phyloP scores from a whole-genome alignment of 148 eudicot species.

The Rhododendron mucronatum region DNA sequence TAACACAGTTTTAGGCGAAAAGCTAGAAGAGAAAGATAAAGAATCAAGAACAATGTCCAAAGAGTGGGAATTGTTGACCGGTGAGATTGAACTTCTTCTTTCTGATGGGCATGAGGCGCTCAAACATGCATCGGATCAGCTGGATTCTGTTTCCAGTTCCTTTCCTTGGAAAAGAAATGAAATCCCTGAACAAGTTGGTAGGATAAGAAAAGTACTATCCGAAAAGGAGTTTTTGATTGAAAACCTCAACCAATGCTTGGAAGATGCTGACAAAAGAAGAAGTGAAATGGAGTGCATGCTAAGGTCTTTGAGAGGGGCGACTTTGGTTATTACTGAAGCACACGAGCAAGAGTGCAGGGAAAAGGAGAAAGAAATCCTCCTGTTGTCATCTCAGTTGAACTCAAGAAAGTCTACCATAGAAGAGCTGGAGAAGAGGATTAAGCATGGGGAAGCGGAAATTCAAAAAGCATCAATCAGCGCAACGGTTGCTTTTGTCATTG shows the following conservation, averaged over 20 bases:
- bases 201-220: slow-evolving; percentile 44
- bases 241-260: slow-evolving; percentile 55
- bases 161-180: slow-evolving; percentile 28
- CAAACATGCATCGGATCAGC: slow-evolving; percentile 50
- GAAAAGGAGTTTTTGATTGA: slow-evolving; percentile 61
- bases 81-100: slow-evolving; percentile 64
- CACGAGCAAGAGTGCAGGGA: slow-evolving; percentile 66
- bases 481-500: slow-evolving; percentile 62
- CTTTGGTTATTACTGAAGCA: slow-evolving; percentile 63
- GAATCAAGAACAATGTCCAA: slow-evolving; percentile 33
- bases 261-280: slow-evolving; percentile 56
- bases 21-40: slow-evolving; percentile 44
- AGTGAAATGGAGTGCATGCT: slow-evolving; percentile 72
- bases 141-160: slow-evolving; percentile 41
- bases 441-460: slow-evolving; percentile 33
- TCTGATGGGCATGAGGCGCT: slow-evolving; percentile 66
- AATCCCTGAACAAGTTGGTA: slow-evolving; percentile 59
- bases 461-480: slow-evolving; percentile 46
- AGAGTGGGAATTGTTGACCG: slow-evolving; percentile 49
- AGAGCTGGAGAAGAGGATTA: slow-evolving; percentile 38
- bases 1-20: slow-evolving; percentile 40
- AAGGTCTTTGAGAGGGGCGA: slow-evolving; percentile 85
- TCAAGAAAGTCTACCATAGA: slow-evolving; percentile 24
- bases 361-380: slow-evolving; percentile 52
- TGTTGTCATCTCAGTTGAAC: slow-evolving; percentile 42